phyloP scores from a whole-genome alignment of 1,284 basidiomycete species.

The Microbotryomycetes sp. region DNA sequence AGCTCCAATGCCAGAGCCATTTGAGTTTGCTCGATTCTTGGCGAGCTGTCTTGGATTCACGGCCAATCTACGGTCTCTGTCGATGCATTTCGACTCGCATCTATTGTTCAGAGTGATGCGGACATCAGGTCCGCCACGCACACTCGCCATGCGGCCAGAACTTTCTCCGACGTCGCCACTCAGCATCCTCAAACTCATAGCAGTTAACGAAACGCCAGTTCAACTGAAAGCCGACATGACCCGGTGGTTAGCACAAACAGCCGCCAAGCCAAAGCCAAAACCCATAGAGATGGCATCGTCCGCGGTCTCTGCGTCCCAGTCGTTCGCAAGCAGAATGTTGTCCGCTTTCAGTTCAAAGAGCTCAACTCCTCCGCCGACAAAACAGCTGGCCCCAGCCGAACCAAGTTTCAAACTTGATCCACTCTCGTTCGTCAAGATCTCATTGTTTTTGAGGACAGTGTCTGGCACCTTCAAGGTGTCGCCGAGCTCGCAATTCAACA shows the following conservation, averaged over 20 bases:
- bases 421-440: slow-evolving; percentile 54
- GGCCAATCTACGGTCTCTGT: slow-evolving; percentile 66
- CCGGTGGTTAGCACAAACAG: slow-evolving; percentile 62
- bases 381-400: slow-evolving; percentile 1
- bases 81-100: slow-evolving; percentile 67
- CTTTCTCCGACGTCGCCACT: slow-evolving; percentile 46
- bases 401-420: slow-evolving; percentile 49
- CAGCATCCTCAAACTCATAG: slow-evolving; percentile 62
- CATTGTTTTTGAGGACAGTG: slow-evolving; percentile 72
- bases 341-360: slow-evolving; percentile 45
- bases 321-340: slow-evolving; percentile 65
- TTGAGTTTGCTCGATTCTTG: slow-evolving; percentile 59
- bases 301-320: slow-evolving; percentile 43
- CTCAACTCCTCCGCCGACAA: slow-evolving; percentile 44
- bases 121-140: slow-evolving; percentile 54
- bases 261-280: slow-evolving; percentile 17
- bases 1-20: slow-evolving; percentile 65
- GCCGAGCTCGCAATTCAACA: slow-evolving; percentile 62
- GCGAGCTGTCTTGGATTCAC: slow-evolving; percentile 94
- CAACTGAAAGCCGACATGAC: slow-evolving; percentile 76
- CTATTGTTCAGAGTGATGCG: slow-evolving; percentile 71
- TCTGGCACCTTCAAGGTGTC: slow-evolving; percentile 71
- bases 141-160: slow-evolving; percentile 54
- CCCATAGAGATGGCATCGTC: slow-evolving; percentile 1
- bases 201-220: slow-evolving; percentile 63